A percentile compares a stretch with the other conserved stretches of the same genome.
Conservation (phyloP, 495 filamentous ascomycete species). For the Daldinia grandis region DNA sequence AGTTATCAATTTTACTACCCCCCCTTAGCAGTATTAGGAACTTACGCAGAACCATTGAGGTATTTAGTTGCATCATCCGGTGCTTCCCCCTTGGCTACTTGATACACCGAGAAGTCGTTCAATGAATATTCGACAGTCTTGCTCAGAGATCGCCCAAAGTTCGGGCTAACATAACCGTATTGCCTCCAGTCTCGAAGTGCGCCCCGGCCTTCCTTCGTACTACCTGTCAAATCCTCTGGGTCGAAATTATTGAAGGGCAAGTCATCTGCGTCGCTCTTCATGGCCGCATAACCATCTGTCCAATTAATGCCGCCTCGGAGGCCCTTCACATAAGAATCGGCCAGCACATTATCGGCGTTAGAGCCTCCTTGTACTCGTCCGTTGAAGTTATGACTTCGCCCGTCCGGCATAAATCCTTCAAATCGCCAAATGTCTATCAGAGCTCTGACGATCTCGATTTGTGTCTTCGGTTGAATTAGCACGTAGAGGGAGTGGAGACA, state of each 20-base stretch:
- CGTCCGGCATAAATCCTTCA: conserved; percentile 70
- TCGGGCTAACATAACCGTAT: conserved; percentile 68
- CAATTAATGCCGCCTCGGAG: conserved; percentile 67
- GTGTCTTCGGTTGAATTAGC: conserved; percentile 66
- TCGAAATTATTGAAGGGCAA: conserved; percentile 65
- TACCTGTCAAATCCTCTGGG: conserved; percentile 63
- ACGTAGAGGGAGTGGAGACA: conserved; percentile 68
- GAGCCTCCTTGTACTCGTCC: conserved; percentile 73
- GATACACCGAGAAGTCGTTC: conserved; percentile 71
- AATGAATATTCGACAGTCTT: conserved; percentile 71
- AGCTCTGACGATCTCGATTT: conserved; percentile 70
- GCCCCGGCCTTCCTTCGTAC: conserved; percentile 72
- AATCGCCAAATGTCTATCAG: conserved; percentile 73
- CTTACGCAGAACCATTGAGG: conserved; percentile 62
- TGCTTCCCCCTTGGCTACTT: conserved; percentile 64
- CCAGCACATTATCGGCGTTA: conserved; percentile 75
- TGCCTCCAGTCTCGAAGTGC: conserved; percentile 71
- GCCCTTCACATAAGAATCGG: conserved; percentile 76
- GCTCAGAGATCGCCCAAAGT: conserved; percentile 64
- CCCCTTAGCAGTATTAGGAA: neutral
- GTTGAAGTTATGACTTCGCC: conserved; percentile 69
- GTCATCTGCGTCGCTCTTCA: conserved; percentile 72
- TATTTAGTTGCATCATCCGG: conserved; percentile 65
- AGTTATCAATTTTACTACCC: neutral
- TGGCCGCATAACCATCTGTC: conserved; percentile 71